Base-by-base conservation (phyloP, 306 rosid genomes). In the Vachellia pachyceras region DNA sequence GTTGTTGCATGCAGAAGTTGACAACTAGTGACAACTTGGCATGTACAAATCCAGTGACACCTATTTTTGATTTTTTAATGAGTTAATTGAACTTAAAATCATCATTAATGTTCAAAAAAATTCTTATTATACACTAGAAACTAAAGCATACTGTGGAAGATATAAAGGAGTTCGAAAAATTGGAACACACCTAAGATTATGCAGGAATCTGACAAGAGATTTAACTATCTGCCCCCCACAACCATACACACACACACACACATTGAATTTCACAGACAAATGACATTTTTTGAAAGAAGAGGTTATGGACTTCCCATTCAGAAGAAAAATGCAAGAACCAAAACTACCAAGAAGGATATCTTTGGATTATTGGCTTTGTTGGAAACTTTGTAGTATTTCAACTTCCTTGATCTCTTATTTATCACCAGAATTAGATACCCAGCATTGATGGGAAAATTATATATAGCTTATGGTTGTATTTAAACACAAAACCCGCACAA, bases 1-100 rank as follows among this genome's bases (percentile, higher is more conserved):
- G 94, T 86, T 18, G 96, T 83, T 87, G 88, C 82, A 84, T 69
- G 52, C 10, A 54, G 54, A n/a, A 25, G 44, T 25, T 11, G 18
- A 23, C 60, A 46, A 45, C 73, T 45, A 41, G 6, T 33, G 73
- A 79, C 77, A 67, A 60, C 69, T 79, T 79, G 77, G 33, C 76
- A 17, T 76, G 78, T 39, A 40, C 44, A 17, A 0, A 55, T 55
- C 9, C 1, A 37, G 49, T 64, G 61, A 20, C 37, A 5, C n/a
- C n/a, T 57, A 20, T 23, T 57, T 20, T 29, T 29, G 1, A 2
- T 29, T 29, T 29, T 29, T 29, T 29, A 29, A 29, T 29, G 33
- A 29, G 1, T 29, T 29, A 29, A 29, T 29, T 29, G 33, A 29
- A 29, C 33, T 29, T 29, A 29, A 29, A 29, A 29, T 29, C 33